Evolutionary conservation across 768 basidiomycete genomes (phyloP).

Genomic region (Leccinum arenicola): DNA sequence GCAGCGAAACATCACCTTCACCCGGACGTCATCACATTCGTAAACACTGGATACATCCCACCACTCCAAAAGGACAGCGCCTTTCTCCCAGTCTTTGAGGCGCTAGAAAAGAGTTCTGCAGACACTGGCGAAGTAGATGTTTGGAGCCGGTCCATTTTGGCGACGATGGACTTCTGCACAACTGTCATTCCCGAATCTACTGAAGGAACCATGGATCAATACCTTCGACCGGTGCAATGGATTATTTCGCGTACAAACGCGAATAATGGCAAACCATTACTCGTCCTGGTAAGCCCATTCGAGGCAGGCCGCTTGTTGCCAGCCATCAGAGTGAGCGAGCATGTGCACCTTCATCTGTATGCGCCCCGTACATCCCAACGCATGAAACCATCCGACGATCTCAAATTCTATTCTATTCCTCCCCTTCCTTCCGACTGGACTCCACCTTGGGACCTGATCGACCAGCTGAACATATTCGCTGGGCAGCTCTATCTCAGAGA

Average conservation of each 20-base stretch:
- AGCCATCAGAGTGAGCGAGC: background rate
- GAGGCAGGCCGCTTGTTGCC: background rate
- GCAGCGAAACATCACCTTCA: background rate
- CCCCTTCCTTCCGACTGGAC: background rate
- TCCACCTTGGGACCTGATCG: background rate
- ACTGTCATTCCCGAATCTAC: background rate
- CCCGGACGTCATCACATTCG: background rate
- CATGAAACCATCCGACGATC: background rate
- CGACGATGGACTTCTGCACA: background rate
- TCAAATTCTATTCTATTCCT: background rate
- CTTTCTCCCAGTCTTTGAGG: background rate
- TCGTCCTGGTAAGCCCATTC: background rate
- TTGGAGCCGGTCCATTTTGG: background rate
- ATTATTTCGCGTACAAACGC: background rate
- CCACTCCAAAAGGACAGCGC: background rate
- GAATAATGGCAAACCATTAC: background rate
- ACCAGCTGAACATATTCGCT: background rate
- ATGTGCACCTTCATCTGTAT: background rate
- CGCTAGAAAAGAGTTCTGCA: background rate
- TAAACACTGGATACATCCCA: background rate
- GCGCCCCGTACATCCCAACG: background rate
- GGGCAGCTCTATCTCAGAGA: background rate
- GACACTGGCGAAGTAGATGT: background rate
- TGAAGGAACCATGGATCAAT: background rate
- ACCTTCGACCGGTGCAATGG: background rate